Evolutionary conservation across 2,329 filamentous ascomycete genomes (phyloP), one percentile per base, ranked within the genome.

Genomic region (Alternaria gansuensis): DNA sequence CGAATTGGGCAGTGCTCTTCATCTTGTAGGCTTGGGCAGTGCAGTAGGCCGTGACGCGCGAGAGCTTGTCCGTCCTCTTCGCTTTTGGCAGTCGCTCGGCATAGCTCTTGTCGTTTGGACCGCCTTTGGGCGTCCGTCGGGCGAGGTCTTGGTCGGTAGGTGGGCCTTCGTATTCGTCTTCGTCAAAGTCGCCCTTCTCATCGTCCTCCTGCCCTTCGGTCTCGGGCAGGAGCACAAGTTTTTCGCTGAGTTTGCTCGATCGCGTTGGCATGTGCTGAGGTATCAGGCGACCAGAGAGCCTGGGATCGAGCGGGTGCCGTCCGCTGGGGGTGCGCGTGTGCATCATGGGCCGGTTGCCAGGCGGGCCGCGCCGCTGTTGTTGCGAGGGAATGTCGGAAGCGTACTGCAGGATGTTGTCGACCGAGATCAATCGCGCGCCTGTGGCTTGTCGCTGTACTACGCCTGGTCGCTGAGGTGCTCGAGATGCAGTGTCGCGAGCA

Each of bases 331-430:
- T 77, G 74, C 81, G 66, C 67, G 76, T 73, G 76, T 80, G 75
- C 73, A 82, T 72, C 17, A 77, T 71, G 14, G 84, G 82, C 54
- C 84, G 78, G 28, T 82, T 78, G 29, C 82, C 81, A 5, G 87
- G 89, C 1, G 91, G 90, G 0, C 87, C 84, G 37, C 95, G 88
- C 55, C 92, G 91, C 77, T 97, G 94, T 71, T 93, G 94, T 71
- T 93, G 93, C 0, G 95, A 98, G 1, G 95, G 95, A 39, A 99
- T 95, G 73, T 97, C 93, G 49, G 92, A 95, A 59, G 93, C 90
- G 81, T 96, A 92, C 76, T 96, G 93, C 5, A 99, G 87, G 65
- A 98, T 91, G 75, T 94, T 96, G 80, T 99, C 95, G 77, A 99
- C 94, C 14, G 84, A 87, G 75, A 98, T 92, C 77, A 91, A 70